Evolutionary conservation across 2,329 filamentous ascomycete species (phyloP).

Genomic region (Taxawa tesnikishii): DNA sequence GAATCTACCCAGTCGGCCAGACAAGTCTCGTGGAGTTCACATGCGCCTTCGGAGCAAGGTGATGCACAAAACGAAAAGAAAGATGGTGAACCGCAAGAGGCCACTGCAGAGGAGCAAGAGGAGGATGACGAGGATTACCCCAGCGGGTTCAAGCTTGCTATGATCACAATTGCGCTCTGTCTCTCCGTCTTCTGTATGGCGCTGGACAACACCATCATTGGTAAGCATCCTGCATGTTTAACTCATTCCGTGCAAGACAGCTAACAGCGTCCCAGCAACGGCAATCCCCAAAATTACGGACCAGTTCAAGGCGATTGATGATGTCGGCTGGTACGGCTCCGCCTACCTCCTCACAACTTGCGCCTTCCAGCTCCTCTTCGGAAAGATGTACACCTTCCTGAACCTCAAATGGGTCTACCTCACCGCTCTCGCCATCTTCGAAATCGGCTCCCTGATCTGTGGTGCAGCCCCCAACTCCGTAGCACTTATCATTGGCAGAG

Average conservation of each 20-base stretch:
- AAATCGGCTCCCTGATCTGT: conserved; percentile 19
- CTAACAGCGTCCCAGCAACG: background rate
- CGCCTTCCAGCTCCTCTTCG: conserved; percentile 29
- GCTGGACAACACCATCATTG: conserved; percentile 21
- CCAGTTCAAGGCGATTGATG: conserved; percentile 12
- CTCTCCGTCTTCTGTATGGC: conserved; percentile 22
- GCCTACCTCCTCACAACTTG: conserved; percentile 26
- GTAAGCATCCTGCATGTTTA: conserved; percentile 17
- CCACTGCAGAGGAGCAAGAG: conserved; percentile 4
- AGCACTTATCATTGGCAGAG: conserved; percentile 39
- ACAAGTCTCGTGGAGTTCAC: background rate
- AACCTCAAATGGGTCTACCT: conserved; percentile 11
- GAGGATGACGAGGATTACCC: conserved; percentile 23
- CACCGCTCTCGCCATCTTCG: conserved; percentile 7
- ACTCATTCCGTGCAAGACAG: background rate
- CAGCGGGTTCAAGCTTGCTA: conserved; percentile 16
- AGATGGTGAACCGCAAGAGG: background rate
- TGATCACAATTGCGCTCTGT: conserved; percentile 23
- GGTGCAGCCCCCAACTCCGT: conserved; percentile 37
- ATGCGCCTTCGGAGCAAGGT: background rate
- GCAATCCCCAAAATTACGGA: conserved; percentile 14
- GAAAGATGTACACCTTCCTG: conserved; percentile 34
- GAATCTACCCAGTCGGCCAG: background rate
- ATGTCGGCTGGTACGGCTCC: conserved; percentile 15
- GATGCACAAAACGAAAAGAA: background rate